Conservation (phyloP, 148 eudicot genomes). For the Heliamphora exappendiculata region DNA sequence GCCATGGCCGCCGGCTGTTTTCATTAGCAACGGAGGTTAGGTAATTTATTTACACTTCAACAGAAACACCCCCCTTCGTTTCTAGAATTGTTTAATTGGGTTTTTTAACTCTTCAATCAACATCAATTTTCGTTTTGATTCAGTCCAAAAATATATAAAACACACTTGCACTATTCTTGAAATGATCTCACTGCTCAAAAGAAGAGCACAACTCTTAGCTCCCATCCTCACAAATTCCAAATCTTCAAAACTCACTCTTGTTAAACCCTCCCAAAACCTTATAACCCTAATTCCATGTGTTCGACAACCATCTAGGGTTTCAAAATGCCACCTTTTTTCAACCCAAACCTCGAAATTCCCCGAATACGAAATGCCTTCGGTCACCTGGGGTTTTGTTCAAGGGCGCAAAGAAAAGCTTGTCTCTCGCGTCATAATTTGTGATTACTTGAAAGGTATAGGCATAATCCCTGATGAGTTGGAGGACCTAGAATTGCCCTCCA, state of each 20-base stretch:
- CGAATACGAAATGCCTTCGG: conserved; percentile 92
- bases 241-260: conserved; percentile 5
- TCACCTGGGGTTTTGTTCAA: conserved; percentile 95
- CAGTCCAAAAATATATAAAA: background rate
- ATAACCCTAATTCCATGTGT: background rate
- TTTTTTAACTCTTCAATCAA: background rate
- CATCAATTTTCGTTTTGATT: background rate
- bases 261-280: conserved; percentile 36
- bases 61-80: background rate
- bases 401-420: conserved; percentile 87
- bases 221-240: conserved; percentile 19
- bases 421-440: conserved; percentile 77
- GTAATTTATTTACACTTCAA: background rate
- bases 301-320: conserved; percentile 19
- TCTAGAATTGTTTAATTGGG: background rate
- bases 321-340: conserved; percentile 37
- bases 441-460: conserved; percentile 75
- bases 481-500: conserved; percentile 82
- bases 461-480: conserved; percentile 78
- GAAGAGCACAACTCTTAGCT: conserved; percentile 18
- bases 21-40: background rate
- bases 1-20: background rate
- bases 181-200: conserved; percentile 39
- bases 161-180: background rate
- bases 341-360: conserved; percentile 53